Evolutionary conservation across 176 grass and related monocot genomes (phyloP).

Genomic region (Oryza glaberrima): DNA sequence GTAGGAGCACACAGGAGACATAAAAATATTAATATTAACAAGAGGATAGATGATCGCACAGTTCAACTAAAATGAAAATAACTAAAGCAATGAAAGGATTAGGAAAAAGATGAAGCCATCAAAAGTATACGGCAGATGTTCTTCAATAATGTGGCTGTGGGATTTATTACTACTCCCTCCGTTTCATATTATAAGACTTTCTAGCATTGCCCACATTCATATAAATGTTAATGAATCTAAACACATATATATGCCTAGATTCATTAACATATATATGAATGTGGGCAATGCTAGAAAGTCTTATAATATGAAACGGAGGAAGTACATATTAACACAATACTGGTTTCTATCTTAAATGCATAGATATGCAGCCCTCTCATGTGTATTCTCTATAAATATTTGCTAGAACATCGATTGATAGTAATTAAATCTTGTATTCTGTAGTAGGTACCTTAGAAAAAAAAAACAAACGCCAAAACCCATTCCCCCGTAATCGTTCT

Average conservation of each 20-base stretch:
- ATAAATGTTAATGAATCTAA: too few relatives aligned
- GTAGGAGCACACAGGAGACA: not conserved
- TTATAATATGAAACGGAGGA: too few relatives aligned
- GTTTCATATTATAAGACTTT: too few relatives aligned
- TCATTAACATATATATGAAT: too few relatives aligned
- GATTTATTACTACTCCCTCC: not conserved
- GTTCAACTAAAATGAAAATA: not conserved
- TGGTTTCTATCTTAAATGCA: too few relatives aligned
- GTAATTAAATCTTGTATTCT: not conserved
- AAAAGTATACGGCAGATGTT: not conserved
- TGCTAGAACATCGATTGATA: not conserved
- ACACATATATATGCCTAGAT: too few relatives aligned
- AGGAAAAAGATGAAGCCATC: conserved; percentile 15
- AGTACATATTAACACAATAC: not conserved
- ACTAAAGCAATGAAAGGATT: not conserved
- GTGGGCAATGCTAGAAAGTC: too few relatives aligned
- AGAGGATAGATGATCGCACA: conserved; percentile 17
- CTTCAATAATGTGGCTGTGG: not conserved
- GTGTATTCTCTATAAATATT: too few relatives aligned
- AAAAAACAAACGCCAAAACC: not conserved
- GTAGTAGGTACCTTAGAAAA: not conserved
- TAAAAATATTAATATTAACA: not conserved
- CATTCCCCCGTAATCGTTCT: not conserved
- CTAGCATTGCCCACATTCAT: too few relatives aligned
- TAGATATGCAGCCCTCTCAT: too few relatives aligned